Evolutionary conservation across 2,329 filamentous ascomycete genomes (phyloP), one percentile per base, ranked within the genome.

Genomic region (Scedosporium minutisporum): DNA sequence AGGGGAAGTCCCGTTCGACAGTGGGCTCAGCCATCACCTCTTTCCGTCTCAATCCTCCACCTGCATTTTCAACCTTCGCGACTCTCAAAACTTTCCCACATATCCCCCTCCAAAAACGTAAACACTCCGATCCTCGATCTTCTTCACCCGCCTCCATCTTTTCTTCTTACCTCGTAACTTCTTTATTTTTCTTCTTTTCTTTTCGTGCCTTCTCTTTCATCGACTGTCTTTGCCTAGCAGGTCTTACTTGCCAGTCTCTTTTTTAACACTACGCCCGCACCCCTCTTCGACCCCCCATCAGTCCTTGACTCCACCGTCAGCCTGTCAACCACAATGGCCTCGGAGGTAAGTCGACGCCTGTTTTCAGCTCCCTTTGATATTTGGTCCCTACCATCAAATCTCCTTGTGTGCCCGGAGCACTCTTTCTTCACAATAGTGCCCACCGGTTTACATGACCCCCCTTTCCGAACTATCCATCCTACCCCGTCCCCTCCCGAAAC

Each of bases 291-390:
- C 21, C 29, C 48, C 51, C 29, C 59, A 53, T 51, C 59, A 61
- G 25, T 29, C 16, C 21, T 53, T 41, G 25, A 33, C 59, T 51
- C 60, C 60, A 29, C 60, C 29, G 29, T 29, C 21, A 55, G 51
- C 27, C 48, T 16, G 55, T 18, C 29, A n/a, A 60, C 71, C 74
- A 83, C 72, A 73, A 86, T 86, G 83, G 80, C 81, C 75, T 82
- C 81, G 77, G 84, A 87, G 79, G 84, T 87, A 82, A 72, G 83
- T 80, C 44, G 59, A 25, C 16, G 44, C 51, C 42, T 29, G 14
- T 21, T 25, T 27, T 42, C 12, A 18, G 38, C 60, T 65, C 60
- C 57, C 57, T 58, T 57, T 57, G 38, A 63, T 61, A 57, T 66
- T 67, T 60, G 55, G 57, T 64, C 60, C 53, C 44, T 46, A 53